These are phyloP conservation scores for Aspergillus sp. DNA, from an alignment of 2,329 filamentous ascomycete species.

Conservation along the genomic window DNA sequence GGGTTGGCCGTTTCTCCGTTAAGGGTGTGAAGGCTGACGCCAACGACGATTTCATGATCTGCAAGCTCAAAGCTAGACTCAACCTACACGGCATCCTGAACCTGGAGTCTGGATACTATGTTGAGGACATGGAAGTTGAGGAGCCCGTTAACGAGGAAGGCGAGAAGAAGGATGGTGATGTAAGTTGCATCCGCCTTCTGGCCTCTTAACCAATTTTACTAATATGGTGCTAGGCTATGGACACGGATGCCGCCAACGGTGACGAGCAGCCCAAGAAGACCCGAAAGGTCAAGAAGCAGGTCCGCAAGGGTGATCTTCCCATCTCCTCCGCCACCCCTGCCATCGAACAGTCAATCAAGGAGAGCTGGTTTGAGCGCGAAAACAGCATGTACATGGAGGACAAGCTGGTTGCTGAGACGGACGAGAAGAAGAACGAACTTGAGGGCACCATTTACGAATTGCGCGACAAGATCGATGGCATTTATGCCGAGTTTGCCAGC, in stretches of 20 bases:
- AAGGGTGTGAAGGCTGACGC: slow-evolving; percentile 94
- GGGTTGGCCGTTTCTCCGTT: slow-evolving; percentile 97
- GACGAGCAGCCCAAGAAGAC: slow-evolving; percentile 77
- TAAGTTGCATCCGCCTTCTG: slow-evolving; percentile 34
- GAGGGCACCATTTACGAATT: slow-evolving; percentile 97
- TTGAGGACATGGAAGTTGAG: slow-evolving; percentile 97
- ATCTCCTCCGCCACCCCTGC: slow-evolving; percentile 82
- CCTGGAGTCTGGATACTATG: slow-evolving; percentile 95
- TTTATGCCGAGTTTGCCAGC: slow-evolving; percentile 84
- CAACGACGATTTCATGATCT: slow-evolving; percentile 99
- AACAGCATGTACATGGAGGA: slow-evolving; percentile 94
- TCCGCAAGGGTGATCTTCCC: slow-evolving; percentile 93
- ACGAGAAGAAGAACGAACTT: slow-evolving; percentile 99
- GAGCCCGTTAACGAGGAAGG: slow-evolving; percentile 82
- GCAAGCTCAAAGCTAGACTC: slow-evolving; percentile 96
- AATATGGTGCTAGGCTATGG: slow-evolving; percentile 69
- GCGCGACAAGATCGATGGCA: slow-evolving; percentile 90
- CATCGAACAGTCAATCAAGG: slow-evolving; percentile 71
- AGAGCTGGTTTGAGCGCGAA: slow-evolving; percentile 78
- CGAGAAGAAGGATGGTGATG: slow-evolving; percentile 52
- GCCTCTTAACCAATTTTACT: slow-evolving; percentile 22
- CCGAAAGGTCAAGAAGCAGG: slow-evolving; percentile 98
- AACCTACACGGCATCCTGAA: slow-evolving; percentile 97
- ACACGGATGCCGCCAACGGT: slow-evolving; percentile 69
- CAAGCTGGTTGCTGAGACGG: slow-evolving; percentile 96